phyloP scores from a whole-genome alignment of 2,329 filamentous ascomycete species.

The Pseudocercospora eumusae region DNA sequence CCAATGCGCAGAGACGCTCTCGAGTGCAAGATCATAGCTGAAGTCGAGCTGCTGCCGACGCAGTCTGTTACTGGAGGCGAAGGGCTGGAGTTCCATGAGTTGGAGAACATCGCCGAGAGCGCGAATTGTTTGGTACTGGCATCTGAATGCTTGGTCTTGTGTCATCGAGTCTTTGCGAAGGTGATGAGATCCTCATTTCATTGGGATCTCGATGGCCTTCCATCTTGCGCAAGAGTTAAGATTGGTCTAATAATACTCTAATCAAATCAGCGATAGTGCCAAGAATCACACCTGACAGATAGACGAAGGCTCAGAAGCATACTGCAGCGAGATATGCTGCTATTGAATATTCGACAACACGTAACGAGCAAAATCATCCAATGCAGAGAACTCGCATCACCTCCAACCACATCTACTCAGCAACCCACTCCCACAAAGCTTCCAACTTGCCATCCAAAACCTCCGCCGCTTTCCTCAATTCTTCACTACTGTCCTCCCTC shows the following conservation, averaged over 20 bases:
- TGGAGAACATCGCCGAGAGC: conserved; percentile 18
- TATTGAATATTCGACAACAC: too few relatives aligned
- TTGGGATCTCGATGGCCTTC: conserved; percentile 19
- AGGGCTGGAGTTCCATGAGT: conserved; percentile 19
- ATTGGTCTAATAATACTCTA: conserved; percentile 15
- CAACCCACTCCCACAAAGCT: conserved; percentile 25
- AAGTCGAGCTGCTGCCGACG: conserved; percentile 14
- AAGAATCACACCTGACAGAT: conserved; percentile 20
- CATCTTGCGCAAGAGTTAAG: conserved; percentile 15
- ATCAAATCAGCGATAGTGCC: conserved; percentile 22
- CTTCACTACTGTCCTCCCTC: conserved; percentile 12
- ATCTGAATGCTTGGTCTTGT: conserved; percentile 28
- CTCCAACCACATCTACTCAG: not conserved
- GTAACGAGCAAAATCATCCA: not conserved
- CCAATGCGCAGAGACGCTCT: conserved; percentile 24
- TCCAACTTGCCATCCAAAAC: conserved; percentile 23
- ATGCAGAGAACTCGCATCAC: not conserved
- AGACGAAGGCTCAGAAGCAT: conserved; percentile 12
- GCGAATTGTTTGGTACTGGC: conserved; percentile 30
- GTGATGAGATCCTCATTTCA: conserved; percentile 21
- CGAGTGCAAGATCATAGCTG: conserved; percentile 6
- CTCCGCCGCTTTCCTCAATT: conserved; percentile 21
- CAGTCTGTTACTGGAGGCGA: conserved; percentile 20
- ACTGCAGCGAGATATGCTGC: conserved; percentile 4
- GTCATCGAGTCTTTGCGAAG: conserved; percentile 17